A percentile compares a stretch with the other conserved stretches of the same genome.
Evolutionary conservation across 2,329 filamentous ascomycete species (phyloP).

Genomic region (Exophiala sp.): DNA sequence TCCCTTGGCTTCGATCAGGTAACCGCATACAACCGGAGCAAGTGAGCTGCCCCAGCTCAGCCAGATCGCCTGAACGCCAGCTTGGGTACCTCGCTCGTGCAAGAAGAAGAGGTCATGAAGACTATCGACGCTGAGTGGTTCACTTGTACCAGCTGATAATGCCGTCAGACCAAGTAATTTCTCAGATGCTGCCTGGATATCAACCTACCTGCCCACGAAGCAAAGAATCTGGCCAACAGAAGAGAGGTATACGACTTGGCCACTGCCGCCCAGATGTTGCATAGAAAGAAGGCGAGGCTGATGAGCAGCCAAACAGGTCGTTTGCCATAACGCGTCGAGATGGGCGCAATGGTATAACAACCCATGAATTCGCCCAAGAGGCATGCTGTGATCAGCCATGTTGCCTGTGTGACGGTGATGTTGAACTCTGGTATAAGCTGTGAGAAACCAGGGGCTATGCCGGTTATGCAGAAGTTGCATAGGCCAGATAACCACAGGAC

Average conservation of each 20-base stretch:
- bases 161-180: slow-evolving; percentile 30
- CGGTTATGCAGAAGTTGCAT: slow-evolving; percentile 9
- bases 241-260: slow-evolving; percentile 35
- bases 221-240: slow-evolving; percentile 31
- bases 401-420: not conserved
- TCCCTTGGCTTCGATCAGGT: slow-evolving; percentile 33
- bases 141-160: slow-evolving; percentile 52
- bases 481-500: slow-evolving; percentile 6
- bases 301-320: slow-evolving; percentile 35
- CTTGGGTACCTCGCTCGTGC: slow-evolving; percentile 48
- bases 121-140: slow-evolving; percentile 48
- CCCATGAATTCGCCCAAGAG: not conserved
- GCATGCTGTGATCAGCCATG: not conserved
- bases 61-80: slow-evolving; percentile 33
- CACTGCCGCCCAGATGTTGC: slow-evolving; percentile 40
- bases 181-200: not conserved
- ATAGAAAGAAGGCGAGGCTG: slow-evolving; percentile 37
- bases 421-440: slow-evolving; percentile 4
- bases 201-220: slow-evolving; percentile 29
- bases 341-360: slow-evolving; percentile 23
- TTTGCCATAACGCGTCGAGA: slow-evolving; percentile 37
- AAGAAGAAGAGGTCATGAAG: slow-evolving; percentile 57
- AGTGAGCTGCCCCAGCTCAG: slow-evolving; percentile 36
- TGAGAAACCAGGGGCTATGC: slow-evolving; percentile 5
- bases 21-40: slow-evolving; percentile 36